phyloP scores from a whole-genome alignment of 495 filamentous ascomycete species.

The Tuber magnatum region DNA sequence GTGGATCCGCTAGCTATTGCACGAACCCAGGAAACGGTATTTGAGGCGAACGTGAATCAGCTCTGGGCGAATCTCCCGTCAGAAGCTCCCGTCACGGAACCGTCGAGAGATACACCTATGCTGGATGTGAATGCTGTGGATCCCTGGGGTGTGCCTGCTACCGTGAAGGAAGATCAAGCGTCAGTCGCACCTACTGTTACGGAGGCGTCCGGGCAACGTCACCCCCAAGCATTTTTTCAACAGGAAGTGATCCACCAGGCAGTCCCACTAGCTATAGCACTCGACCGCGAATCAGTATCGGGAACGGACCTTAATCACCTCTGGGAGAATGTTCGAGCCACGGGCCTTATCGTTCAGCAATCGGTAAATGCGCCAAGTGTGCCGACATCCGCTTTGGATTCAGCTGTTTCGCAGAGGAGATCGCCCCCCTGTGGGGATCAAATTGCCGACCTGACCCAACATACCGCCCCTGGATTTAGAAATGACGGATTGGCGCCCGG shows the following conservation, averaged over 20 bases:
- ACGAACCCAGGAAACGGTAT: too few relatives aligned
- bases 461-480: not conserved
- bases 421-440: not conserved
- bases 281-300: not conserved
- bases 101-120: too few relatives aligned
- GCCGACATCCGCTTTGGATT: not conserved
- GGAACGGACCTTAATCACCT: not conserved
- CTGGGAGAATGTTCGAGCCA: not conserved
- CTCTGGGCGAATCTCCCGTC: too few relatives aligned
- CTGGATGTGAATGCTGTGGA: too few relatives aligned
- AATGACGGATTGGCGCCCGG: not conserved
- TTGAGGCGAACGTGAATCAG: too few relatives aligned
- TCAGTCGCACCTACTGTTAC: not conserved
- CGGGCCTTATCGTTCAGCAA: not conserved
- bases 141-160: too few relatives aligned
- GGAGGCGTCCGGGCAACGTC: fast-evolving
- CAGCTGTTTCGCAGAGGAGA: not conserved
- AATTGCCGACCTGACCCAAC: not conserved
- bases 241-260: not conserved
- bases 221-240: not conserved
- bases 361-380: not conserved
- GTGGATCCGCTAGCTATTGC: too few relatives aligned
- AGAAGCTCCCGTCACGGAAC: too few relatives aligned
- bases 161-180: too few relatives aligned
- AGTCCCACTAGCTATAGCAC: not conserved